phyloP scores from a whole-genome alignment of 805 yeast species.

The Pichia thaimueangensis region DNA sequence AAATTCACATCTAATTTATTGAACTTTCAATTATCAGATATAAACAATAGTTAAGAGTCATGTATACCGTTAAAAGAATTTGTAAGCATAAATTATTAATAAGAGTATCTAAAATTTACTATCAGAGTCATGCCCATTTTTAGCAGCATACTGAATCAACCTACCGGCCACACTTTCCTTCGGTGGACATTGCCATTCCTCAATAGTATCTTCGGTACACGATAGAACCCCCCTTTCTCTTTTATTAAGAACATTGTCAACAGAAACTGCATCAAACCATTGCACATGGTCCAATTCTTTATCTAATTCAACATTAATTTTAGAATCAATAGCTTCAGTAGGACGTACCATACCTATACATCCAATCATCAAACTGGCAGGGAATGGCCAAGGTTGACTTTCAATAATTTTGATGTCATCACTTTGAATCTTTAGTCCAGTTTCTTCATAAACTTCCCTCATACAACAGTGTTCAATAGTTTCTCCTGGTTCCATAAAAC shows the following conservation, averaged over 20 bases:
- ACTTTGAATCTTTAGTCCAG: constrained; percentile 61
- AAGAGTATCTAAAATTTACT: not conserved
- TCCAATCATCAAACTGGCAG: constrained; percentile 90
- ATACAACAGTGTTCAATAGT: constrained; percentile 81
- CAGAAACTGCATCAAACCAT: constrained; percentile 65
- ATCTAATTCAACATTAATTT: constrained; percentile 70
- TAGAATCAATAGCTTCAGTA: constrained; percentile 52
- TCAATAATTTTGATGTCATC: constrained; percentile 51
- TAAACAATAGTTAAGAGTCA: too few species aligned
- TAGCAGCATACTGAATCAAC: not conserved
- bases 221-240: not conserved
- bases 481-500: constrained; percentile 94
- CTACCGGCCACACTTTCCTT: constrained; percentile 11
- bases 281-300: constrained; percentile 79
- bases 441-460: constrained; percentile 93
- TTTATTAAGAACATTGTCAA: constrained; percentile 28
- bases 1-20: too few species aligned
- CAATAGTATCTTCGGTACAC: not conserved
- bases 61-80: too few species aligned
- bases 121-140: not conserved
- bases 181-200: constrained; percentile 8
- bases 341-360: constrained; percentile 76
- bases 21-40: too few species aligned
- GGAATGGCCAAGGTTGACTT: constrained; percentile 98
- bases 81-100: too few species aligned